Conservation (phyloP, 306 rosid species). For the Carpinus viminea region DNA sequence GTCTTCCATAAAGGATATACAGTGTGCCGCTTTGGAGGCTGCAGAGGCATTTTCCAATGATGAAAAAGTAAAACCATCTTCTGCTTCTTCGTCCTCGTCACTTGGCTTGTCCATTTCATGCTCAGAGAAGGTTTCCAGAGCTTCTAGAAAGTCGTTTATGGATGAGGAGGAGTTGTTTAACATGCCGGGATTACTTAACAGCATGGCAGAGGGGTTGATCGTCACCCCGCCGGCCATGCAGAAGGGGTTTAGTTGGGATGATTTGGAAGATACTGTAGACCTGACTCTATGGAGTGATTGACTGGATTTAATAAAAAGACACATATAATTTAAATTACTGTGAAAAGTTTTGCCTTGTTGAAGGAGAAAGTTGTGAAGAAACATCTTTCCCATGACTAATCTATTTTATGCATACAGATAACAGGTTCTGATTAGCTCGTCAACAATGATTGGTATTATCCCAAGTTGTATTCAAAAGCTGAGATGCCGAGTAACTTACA, state of each 20-base stretch:
- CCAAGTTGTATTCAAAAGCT: too few relatives aligned
- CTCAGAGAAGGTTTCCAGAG: slow-evolving; percentile 1
- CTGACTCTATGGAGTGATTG: slow-evolving; percentile 33
- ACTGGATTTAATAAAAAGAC: neutral
- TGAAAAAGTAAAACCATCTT: neutral
- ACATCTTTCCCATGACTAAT: neutral
- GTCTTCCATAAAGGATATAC: slow-evolving; percentile 34
- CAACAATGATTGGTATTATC: too few relatives aligned
- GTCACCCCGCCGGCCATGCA: slow-evolving; percentile 43
- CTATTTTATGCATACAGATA: too few relatives aligned
- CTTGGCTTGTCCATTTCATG: neutral
- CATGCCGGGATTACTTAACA: slow-evolving; percentile 43
- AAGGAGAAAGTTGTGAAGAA: neutral
- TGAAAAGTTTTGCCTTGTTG: neutral
- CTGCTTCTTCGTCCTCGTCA: neutral
- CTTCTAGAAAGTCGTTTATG: slow-evolving; percentile 10
- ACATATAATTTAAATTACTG: neutral
- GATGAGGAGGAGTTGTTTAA: slow-evolving; percentile 53
- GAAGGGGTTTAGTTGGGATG: slow-evolving; percentile 40
- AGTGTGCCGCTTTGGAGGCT: slow-evolving; percentile 31
- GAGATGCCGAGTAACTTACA: too few relatives aligned
- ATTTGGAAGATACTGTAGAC: slow-evolving; percentile 6
- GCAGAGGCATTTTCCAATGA: slow-evolving; percentile 18
- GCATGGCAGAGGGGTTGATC: slow-evolving; percentile 54
- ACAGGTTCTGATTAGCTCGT: too few relatives aligned